phyloP scores from a whole-genome alignment of 139 green algal genomes.

The Chlorella ohadii region DNA sequence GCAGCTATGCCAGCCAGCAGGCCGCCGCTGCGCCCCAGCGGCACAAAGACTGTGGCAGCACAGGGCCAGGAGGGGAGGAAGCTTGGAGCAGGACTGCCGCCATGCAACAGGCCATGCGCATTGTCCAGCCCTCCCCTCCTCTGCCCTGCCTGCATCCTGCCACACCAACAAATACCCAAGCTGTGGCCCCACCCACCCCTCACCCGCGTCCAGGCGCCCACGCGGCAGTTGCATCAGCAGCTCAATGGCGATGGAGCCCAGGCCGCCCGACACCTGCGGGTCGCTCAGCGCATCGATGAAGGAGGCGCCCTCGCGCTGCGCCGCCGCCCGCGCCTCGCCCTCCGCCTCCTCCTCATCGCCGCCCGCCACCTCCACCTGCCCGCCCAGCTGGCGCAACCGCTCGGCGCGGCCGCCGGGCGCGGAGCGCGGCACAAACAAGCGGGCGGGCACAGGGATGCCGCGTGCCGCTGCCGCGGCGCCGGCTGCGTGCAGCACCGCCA shows the following conservation, averaged over 20 bases:
- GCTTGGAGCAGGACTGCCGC: no score
- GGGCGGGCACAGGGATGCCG: background rate
- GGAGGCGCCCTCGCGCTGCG: conserved; percentile 4
- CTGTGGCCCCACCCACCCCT: no score
- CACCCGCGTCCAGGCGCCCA: conserved; percentile 29
- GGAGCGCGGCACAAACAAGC: conserved; percentile 63
- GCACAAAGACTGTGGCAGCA: conserved; percentile 58
- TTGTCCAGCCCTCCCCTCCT: no score
- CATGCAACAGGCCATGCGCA: no score
- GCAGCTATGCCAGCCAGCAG: conserved; percentile 64
- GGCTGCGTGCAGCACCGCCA: conserved; percentile 63
- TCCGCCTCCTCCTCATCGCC: conserved; percentile 64
- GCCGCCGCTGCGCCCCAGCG: conserved; percentile 70
- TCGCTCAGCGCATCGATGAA: conserved; percentile 32
- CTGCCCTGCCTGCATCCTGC: no score
- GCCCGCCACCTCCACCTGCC: conserved; percentile 35
- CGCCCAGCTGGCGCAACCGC: conserved; percentile 48
- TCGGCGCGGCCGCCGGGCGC: conserved; percentile 48
- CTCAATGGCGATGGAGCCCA: conserved; percentile 67
- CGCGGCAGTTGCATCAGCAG: conserved; percentile 55
- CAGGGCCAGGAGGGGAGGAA: no score
- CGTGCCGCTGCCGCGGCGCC: background rate
- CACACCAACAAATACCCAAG: no score
- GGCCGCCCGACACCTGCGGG: conserved; percentile 57
- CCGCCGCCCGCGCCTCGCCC: conserved; percentile 42